Base-by-base conservation (phyloP, 257 asterid genomes). In the Haberlea rhodopensis region DNA sequence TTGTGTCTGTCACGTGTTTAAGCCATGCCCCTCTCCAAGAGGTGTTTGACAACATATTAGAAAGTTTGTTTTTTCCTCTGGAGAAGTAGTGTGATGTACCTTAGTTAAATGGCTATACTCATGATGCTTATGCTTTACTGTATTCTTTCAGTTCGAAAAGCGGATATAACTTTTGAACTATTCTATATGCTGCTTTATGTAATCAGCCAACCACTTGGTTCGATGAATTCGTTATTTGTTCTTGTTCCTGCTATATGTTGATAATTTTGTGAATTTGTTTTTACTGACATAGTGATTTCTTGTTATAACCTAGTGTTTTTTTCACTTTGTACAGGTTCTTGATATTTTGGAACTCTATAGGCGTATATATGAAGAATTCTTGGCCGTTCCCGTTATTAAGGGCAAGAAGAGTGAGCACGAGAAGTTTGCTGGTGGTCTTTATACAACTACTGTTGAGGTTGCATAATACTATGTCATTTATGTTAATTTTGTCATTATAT, bases 361-460 rank as follows among this genome's bases (percentile, higher is more conserved):
- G 62, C 81, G 90, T 60, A 90, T 90, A 74, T 90, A 90, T 67
- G 97, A 90, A 80, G 97, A 90, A 51, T 90, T 82, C 73, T 71
- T 90, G 87, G 97, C 95, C 51, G 87, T 90, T 73, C 97, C 97
- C 3, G 86, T 90, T 67, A 82, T 75, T 48, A 90, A 87, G 82
- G 97, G 97, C 45, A 81, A 87, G 75, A 90, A 90, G 67, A 90
- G 97, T 43, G 97, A 87, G 79, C 96, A 80, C 22, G 97, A 90
- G 82, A 90, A 90, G 84, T 90, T 90, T 78, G 97, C 97, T 68
- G 97, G 97, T 71, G 97, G 96, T 58, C 96, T 90, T 55, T 90
- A 90, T 72, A 90, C 97, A 7, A 90, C 96, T 6, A 87, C 92
- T 59, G 96, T 90, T 69, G 97, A 90, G 96, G 97, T 90, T 23